A percentile compares a stretch with the other conserved stretches of the same genome.
phyloP scores from a whole-genome alignment of 148 eudicot species.

The Selenicereus undatus region DNA sequence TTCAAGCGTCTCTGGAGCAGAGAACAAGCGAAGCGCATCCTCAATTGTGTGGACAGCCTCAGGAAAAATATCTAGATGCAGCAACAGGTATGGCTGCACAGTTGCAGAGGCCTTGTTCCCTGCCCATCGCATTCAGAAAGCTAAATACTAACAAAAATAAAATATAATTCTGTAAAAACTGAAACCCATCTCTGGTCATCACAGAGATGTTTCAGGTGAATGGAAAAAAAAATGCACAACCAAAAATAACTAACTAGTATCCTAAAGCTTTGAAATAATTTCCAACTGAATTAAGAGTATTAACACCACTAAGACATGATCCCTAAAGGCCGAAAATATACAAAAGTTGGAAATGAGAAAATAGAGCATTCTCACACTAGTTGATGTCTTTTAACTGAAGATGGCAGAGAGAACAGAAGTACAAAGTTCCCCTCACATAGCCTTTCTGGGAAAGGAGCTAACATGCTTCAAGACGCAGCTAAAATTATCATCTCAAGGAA shows the following conservation, averaged over 20 bases:
- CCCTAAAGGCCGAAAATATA: neutral
- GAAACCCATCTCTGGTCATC: neutral
- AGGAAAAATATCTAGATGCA: constrained; percentile 72
- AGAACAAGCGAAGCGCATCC: constrained; percentile 69
- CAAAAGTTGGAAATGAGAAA: neutral
- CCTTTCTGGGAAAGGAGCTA: neutral
- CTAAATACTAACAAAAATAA: neutral
- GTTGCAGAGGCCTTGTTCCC: constrained; percentile 88
- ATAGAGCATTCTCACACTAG: neutral
- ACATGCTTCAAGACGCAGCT: neutral
- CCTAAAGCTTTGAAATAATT: neutral
- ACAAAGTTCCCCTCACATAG: neutral
- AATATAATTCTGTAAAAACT: neutral
- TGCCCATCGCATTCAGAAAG: constrained; percentile 24
- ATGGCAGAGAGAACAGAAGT: neutral
- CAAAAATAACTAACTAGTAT: neutral
- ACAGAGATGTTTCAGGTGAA: neutral
- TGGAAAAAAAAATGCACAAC: neutral
- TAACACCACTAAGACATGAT: too few relatives aligned
- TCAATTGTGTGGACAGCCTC: constrained; percentile 67
- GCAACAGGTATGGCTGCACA: constrained; percentile 81
- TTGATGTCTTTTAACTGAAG: neutral
- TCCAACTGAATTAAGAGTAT: neutral
- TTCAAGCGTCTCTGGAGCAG: constrained; percentile 78
- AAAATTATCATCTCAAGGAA: neutral